Conservation (phyloP, 129 eudicot species). For the Silybum marianum region DNA sequence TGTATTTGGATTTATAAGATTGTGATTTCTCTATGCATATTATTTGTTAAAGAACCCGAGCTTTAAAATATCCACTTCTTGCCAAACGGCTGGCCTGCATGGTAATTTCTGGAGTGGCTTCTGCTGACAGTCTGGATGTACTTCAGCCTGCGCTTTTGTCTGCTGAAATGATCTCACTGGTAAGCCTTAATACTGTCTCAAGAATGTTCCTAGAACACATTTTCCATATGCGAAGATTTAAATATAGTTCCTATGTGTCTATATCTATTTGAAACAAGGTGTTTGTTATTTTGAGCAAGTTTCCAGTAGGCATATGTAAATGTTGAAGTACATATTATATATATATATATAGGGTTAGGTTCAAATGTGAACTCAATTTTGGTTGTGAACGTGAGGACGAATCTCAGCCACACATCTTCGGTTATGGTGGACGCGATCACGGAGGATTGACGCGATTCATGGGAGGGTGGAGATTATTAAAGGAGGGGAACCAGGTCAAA, state of each 20-base stretch:
- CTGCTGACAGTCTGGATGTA: constrained; percentile 62
- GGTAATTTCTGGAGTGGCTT: constrained; percentile 64
- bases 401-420: no score
- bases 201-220: background rate
- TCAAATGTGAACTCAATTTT: no score
- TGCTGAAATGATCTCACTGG: constrained; percentile 55
- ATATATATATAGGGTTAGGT: no score
- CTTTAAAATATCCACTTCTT: constrained; percentile 83
- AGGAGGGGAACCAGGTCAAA: no score
- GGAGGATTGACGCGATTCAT: no score
- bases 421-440: no score
- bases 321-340: background rate
- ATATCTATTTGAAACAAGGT: background rate
- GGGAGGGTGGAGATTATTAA: no score
- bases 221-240: background rate
- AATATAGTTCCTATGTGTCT: constrained; percentile 1
- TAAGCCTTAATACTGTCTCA: constrained; percentile 19
- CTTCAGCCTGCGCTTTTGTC: constrained; percentile 81
- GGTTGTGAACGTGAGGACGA: no score
- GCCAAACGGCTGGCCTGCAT: constrained; percentile 90
- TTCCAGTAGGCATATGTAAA: background rate
- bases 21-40: constrained; percentile 13
- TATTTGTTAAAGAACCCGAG: constrained; percentile 47
- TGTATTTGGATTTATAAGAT: background rate
- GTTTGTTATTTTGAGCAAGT: background rate